Evolutionary conservation across 345 rosid species (phyloP).

Genomic region (Populus simonii): DNA sequence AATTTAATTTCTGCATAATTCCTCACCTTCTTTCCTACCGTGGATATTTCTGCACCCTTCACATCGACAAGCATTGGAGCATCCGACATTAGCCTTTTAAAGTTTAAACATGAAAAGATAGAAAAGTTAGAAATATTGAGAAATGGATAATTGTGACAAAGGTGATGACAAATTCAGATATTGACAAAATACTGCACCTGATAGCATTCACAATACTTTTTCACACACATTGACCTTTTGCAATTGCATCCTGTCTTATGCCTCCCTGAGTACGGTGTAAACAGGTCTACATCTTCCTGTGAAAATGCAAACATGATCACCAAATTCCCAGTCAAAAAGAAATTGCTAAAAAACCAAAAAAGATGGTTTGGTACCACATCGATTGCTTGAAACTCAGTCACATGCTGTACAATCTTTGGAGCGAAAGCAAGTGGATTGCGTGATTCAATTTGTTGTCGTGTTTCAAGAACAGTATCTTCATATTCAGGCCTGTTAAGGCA

Average conservation of each 20-base stretch:
- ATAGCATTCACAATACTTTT: constrained; percentile 72
- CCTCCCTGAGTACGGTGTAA: constrained; percentile 44
- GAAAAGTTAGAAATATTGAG: background rate
- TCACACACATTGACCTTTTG: constrained; percentile 62
- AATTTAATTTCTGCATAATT: background rate
- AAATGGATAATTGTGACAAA: background rate
- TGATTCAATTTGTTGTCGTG: constrained; percentile 51
- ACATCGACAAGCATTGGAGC: constrained; percentile 64
- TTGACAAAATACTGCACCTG: constrained; percentile 37
- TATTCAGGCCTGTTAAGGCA: constrained; percentile 59
- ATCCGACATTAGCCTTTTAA: constrained; percentile 51
- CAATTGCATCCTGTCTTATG: constrained; percentile 70
- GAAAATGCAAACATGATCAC: constrained; percentile 9
- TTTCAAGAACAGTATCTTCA: constrained; percentile 47
- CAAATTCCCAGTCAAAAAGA: background rate
- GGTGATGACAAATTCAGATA: background rate
- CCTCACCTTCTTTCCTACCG: constrained; percentile 56
- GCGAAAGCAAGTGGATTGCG: constrained; percentile 68
- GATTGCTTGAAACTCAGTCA: constrained; percentile 17
- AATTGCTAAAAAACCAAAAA: background rate
- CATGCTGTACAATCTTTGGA: constrained; percentile 47
- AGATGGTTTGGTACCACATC: constrained; percentile 21
- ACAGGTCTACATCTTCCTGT: constrained; percentile 41
- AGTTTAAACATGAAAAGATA: constrained; percentile 10
- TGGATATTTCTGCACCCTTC: constrained; percentile 58